phyloP scores from a whole-genome alignment of 179 eudicot genomes.

The Dionaea muscipula region DNA sequence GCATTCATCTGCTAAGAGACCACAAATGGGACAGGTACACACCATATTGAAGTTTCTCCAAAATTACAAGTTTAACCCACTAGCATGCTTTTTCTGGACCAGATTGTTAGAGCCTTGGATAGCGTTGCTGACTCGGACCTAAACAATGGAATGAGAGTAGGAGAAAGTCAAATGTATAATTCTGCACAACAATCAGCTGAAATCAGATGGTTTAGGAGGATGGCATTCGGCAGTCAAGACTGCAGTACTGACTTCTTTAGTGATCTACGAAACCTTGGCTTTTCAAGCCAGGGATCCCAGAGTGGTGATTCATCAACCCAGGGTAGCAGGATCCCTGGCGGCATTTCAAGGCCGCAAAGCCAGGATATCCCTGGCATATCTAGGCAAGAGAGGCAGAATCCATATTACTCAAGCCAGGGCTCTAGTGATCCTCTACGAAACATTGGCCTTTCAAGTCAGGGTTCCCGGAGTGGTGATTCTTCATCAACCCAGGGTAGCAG shows the following conservation, averaged over 20 bases:
- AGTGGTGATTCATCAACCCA: constrained; percentile 11
- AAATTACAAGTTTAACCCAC: too few relatives aligned
- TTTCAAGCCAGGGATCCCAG: constrained; percentile 12
- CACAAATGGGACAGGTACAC: constrained; percentile 85
- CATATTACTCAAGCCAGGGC: constrained; percentile 5
- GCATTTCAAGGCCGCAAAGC: constrained; percentile 10
- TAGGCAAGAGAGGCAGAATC: too few relatives aligned
- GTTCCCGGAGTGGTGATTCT: constrained; percentile 9
- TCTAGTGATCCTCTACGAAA: constrained; percentile 20
- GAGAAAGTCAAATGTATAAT: constrained; percentile 61
- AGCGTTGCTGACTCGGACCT: constrained; percentile 43
- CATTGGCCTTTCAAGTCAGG: constrained; percentile 10
- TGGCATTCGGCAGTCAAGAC: constrained; percentile 79
- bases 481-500: constrained; percentile 15
- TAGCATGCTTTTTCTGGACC: constrained; percentile 9
- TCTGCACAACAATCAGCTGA: constrained; percentile 71
- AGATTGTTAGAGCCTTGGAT: constrained; percentile 78
- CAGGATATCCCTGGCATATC: constrained; percentile 5
- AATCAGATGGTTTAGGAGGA: constrained; percentile 56
- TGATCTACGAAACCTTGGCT: constrained; percentile 21
- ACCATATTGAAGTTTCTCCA: background rate
- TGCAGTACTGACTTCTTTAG: constrained; percentile 46
- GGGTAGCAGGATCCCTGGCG: constrained; percentile 3
- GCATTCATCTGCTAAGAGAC: constrained; percentile 66
- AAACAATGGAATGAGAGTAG: constrained; percentile 74